A percentile compares a stretch with the other conserved stretches of the same genome.
Conservation (phyloP, 768 basidiomycete genomes). For the Royoungia palumana region DNA sequence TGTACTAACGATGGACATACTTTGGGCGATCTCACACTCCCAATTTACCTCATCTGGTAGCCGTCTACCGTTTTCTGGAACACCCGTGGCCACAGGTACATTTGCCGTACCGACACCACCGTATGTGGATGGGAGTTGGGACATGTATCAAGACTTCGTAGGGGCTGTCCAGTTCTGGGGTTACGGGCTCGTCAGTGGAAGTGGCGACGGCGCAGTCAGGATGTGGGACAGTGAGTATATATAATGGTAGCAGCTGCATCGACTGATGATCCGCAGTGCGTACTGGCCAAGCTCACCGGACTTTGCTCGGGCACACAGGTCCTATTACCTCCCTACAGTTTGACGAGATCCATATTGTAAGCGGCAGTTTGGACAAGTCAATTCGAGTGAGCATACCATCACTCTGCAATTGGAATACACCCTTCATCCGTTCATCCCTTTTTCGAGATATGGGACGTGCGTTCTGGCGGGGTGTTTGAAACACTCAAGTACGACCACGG, state of each 20-base stretch:
- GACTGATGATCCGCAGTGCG: slow-evolving; percentile 62
- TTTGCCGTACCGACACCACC: slow-evolving; percentile 87
- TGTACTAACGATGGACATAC: slow-evolving; percentile 98
- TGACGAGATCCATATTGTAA: slow-evolving; percentile 91
- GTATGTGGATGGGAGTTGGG: slow-evolving; percentile 86
- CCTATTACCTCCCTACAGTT: slow-evolving; percentile 95
- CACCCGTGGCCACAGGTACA: slow-evolving; percentile 52
- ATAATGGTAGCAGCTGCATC: not conserved
- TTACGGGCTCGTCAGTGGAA: slow-evolving; percentile 94
- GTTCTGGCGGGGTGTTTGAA: slow-evolving; percentile 84
- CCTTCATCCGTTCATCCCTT: not conserved
- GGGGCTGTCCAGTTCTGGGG: slow-evolving; percentile 99
- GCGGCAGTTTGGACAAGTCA: slow-evolving; percentile 91
- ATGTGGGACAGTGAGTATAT: slow-evolving; percentile 95
- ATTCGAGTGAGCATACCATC: slow-evolving; percentile 59
- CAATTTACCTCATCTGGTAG: slow-evolving; percentile 42
- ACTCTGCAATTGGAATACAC: not conserved
- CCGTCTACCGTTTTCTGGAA: slow-evolving; percentile 47
- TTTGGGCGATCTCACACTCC: slow-evolving; percentile 98
- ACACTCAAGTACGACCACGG: slow-evolving; percentile 88
- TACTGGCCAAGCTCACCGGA: slow-evolving; percentile 94
- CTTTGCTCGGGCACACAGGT: slow-evolving; percentile 86
- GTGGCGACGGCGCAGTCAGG: slow-evolving; percentile 93
- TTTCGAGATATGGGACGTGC: slow-evolving; percentile 90
- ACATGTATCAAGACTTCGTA: slow-evolving; percentile 96